A percentile compares a stretch with the other conserved stretches of the same genome.
phyloP scores from a whole-genome alignment of 306 rosid species.

The Quercus robur region DNA sequence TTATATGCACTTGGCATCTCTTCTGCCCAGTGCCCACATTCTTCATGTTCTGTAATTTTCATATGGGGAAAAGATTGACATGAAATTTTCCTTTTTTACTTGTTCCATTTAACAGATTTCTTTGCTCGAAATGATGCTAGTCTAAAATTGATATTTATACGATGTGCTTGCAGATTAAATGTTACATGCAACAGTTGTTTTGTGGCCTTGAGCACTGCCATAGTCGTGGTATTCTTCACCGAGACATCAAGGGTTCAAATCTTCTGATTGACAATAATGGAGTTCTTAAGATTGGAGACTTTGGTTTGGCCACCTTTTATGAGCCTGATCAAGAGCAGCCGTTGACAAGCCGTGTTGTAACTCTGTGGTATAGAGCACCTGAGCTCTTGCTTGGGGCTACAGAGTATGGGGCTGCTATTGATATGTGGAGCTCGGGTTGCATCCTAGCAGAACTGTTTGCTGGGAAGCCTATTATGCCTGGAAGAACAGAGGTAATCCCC shows the following conservation, averaged over 20 bases:
- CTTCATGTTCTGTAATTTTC: background rate
- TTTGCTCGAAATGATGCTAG: background rate
- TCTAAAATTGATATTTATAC: constrained; percentile 1
- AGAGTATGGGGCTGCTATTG: constrained; percentile 70
- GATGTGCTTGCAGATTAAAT: constrained; percentile 63
- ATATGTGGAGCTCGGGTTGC: constrained; percentile 92
- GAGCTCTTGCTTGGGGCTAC: constrained; percentile 95
- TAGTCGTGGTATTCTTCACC: constrained; percentile 73
- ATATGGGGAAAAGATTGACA: background rate
- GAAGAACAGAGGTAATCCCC: constrained; percentile 84
- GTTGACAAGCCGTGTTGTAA: constrained; percentile 89
- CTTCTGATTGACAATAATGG: constrained; percentile 70
- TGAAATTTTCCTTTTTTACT: background rate
- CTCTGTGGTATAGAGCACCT: constrained; percentile 91
- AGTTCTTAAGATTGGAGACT: constrained; percentile 87
- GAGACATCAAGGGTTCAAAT: constrained; percentile 96
- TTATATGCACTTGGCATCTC: background rate
- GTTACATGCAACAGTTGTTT: constrained; percentile 70
- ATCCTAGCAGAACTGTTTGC: constrained; percentile 76
- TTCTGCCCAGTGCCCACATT: background rate
- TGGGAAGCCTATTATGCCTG: constrained; percentile 95
- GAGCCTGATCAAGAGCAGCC: constrained; percentile 61
- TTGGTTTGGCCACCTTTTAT: constrained; percentile 77
- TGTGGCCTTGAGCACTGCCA: constrained; percentile 91
- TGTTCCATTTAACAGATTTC: background rate